Percentiles rank a stretch among this genome's conserved stretches.
Conservation (phyloP, 2,329 filamentous ascomycete species). For the Catunica adiposa region DNA sequence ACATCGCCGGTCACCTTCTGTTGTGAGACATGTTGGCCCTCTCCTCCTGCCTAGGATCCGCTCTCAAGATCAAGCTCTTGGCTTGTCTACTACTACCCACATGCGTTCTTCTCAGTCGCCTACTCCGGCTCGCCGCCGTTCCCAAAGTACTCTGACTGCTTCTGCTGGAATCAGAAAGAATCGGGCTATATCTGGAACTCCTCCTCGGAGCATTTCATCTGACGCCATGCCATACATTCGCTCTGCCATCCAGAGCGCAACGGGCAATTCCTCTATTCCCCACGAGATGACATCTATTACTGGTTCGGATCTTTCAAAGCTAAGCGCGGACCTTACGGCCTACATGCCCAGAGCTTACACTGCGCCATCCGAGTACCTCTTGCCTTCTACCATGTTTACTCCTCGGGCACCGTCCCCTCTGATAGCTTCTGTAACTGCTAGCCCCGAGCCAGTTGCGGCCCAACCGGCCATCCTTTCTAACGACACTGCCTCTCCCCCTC, state of each 20-base stretch:
- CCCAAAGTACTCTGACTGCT: neutral
- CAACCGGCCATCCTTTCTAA: neutral
- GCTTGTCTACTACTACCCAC: conserved; percentile 16
- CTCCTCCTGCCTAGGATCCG: conserved; percentile 73
- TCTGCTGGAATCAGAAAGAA: conserved; percentile 8
- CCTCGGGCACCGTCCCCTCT: conserved; percentile 32
- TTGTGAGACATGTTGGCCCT: conserved; percentile 63
- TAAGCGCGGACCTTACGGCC: neutral
- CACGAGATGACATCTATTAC: neutral
- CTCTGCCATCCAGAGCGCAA: neutral
- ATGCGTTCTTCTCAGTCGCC: conserved; percentile 17
- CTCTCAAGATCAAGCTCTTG: conserved; percentile 59
- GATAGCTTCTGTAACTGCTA: conserved; percentile 16
- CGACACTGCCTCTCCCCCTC: neutral
- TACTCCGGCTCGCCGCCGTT: conserved; percentile 21
- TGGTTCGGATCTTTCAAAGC: neutral
- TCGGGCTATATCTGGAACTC: neutral
- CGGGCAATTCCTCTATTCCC: neutral
- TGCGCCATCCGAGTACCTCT: neutral
- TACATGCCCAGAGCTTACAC: neutral
- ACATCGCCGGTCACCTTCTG: conserved; percentile 47
- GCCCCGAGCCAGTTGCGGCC: neutral
- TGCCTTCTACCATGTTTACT: conserved; percentile 12
- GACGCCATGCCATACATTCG: neutral
- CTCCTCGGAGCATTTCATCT: neutral